A percentile compares a stretch with the other conserved stretches of the same genome.
These are phyloP conservation scores for Naganishia cerealis DNA, from an alignment of 1,284 basidiomycete genomes.

Conservation along the genomic window DNA sequence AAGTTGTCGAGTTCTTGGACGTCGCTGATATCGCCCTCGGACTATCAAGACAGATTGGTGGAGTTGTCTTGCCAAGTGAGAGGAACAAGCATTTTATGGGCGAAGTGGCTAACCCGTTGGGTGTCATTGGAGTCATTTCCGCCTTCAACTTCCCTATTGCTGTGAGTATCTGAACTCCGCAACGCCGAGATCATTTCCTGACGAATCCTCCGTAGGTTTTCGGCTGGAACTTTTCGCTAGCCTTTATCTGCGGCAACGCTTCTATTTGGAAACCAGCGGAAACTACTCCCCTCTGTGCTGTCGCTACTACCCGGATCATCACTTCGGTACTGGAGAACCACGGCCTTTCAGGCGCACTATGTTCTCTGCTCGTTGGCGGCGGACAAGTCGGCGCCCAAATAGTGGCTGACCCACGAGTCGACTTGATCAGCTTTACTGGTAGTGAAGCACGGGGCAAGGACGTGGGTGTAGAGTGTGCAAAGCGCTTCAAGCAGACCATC, in stretches of 20 bases:
- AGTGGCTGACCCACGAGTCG: slow-evolving; percentile 70
- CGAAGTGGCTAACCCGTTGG: slow-evolving; percentile 90
- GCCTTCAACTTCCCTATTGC: slow-evolving; percentile 95
- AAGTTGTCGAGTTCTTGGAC: slow-evolving; percentile 93
- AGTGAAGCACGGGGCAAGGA: slow-evolving; percentile 81
- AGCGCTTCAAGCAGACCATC: slow-evolving; percentile 77
- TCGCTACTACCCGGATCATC: slow-evolving; percentile 84
- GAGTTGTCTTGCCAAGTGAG: slow-evolving; percentile 78
- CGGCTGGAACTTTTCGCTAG: slow-evolving; percentile 87
- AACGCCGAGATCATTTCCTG: not conserved
- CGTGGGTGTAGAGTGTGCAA: slow-evolving; percentile 77
- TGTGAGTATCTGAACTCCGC: slow-evolving; percentile 50
- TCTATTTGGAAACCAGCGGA: slow-evolving; percentile 94
- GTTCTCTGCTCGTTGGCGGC: slow-evolving; percentile 77
- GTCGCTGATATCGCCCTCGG: slow-evolving; percentile 83
- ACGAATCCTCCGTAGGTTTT: slow-evolving; percentile 55
- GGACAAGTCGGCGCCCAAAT: slow-evolving; percentile 76
- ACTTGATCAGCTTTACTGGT: slow-evolving; percentile 92
- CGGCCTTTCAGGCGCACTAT: slow-evolving; percentile 76
- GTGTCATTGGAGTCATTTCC: slow-evolving; percentile 81
- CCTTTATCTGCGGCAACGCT: slow-evolving; percentile 84
- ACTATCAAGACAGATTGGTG: slow-evolving; percentile 86
- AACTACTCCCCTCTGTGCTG: slow-evolving; percentile 79
- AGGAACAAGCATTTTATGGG: slow-evolving; percentile 84
- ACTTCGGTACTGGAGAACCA: slow-evolving; percentile 76